Conservation (phyloP, 345 rosid genomes). For the Atalantia buxifolia region DNA sequence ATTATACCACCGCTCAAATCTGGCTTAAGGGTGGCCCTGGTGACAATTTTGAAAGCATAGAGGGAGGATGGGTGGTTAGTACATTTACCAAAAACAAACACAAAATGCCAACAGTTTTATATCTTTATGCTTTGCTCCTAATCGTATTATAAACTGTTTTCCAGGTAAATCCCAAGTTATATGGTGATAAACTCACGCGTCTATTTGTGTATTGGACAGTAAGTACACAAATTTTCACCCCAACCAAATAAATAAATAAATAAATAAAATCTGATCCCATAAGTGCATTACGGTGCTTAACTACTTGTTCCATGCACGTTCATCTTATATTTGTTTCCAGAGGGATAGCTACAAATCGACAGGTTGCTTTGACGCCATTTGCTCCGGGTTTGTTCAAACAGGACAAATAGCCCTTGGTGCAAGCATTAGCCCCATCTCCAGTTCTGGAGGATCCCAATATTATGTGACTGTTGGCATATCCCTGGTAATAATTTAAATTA, state of each 20-base stretch:
- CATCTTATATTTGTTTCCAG: constrained; percentile 12
- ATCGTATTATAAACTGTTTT: background rate
- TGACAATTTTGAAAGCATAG: constrained; percentile 29
- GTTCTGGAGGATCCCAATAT: constrained; percentile 13
- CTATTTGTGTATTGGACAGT: constrained; percentile 28
- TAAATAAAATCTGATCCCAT: background rate
- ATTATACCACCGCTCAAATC: constrained; percentile 39
- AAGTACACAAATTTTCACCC: background rate
- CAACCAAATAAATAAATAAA: too few relatives aligned
- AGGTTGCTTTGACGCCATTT: constrained; percentile 42
- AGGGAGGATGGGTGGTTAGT: constrained; percentile 54
- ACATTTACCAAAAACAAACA: background rate
- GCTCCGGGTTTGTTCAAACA: constrained; percentile 54
- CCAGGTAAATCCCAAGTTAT: constrained; percentile 20
- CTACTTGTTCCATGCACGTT: background rate
- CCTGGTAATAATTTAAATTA: constrained; percentile 19
- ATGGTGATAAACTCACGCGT: constrained; percentile 27
- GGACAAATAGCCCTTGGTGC: constrained; percentile 27
- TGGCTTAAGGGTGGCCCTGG: constrained; percentile 38
- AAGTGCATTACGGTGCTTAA: background rate
- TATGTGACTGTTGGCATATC: constrained; percentile 8
- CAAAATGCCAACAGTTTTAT: background rate
- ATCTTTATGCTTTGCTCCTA: background rate
- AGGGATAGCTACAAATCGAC: constrained; percentile 25
- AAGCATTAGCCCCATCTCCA: constrained; percentile 17